Conservation (phyloP, 495 filamentous ascomycete species). For the Neurospora discreta region DNA sequence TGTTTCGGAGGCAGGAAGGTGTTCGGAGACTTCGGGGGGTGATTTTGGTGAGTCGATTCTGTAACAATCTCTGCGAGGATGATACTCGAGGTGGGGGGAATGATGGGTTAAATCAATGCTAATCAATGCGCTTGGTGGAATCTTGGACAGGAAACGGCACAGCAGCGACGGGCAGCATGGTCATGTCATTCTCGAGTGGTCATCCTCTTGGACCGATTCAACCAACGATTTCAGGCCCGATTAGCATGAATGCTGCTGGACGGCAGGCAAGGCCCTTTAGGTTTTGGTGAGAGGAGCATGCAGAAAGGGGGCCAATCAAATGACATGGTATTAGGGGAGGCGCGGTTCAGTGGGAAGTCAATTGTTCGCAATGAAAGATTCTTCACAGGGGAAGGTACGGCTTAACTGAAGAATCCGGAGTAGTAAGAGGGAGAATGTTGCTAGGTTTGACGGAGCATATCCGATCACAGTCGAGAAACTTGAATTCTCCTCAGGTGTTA, state of each 20-base stretch:
- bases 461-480: neutral
- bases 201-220: neutral
- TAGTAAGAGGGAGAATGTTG: neutral
- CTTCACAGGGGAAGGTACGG: neutral
- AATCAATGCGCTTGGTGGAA: neutral
- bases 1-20: neutral
- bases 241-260: neutral
- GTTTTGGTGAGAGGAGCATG: neutral
- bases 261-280: neutral
- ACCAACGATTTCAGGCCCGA: neutral
- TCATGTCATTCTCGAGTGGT: neutral
- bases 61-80: neutral
- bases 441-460: neutral
- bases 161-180: neutral
- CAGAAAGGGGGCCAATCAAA: neutral
- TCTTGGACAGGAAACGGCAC: neutral
- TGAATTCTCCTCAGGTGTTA: neutral
- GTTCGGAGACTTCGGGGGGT: neutral
- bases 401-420: neutral
- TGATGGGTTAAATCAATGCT: neutral
- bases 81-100: neutral
- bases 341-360: neutral
- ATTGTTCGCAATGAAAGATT: neutral
- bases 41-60: neutral
- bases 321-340: neutral